Conservation (phyloP, 2,329 filamentous ascomycete genomes). For the Claviceps monticola region DNA sequence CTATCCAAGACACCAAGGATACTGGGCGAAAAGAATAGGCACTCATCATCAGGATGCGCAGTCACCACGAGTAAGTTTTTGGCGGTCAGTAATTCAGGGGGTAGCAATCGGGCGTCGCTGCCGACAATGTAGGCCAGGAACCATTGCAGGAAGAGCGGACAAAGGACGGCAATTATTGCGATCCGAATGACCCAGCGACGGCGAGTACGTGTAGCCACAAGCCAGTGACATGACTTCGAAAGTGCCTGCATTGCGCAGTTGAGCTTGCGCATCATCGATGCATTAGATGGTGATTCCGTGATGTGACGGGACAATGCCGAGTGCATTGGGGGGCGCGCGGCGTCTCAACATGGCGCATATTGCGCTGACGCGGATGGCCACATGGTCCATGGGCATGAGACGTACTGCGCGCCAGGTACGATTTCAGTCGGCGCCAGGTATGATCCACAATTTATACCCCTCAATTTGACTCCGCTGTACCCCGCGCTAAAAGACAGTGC, state of each 20-base stretch:
- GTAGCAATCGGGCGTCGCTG: constrained; percentile 21
- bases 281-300: not conserved
- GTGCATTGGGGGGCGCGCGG: not conserved
- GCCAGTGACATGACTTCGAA: constrained; percentile 7
- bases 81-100: constrained; percentile 18
- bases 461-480: no score
- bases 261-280: constrained; percentile 4
- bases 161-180: constrained; percentile 5
- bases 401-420: no score
- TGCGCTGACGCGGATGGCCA: no score
- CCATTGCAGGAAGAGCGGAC: constrained; percentile 21
- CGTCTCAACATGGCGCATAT: no score
- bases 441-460: no score
- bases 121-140: constrained; percentile 22
- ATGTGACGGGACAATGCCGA: not conserved
- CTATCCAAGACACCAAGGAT: constrained; percentile 18
- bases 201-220: constrained; percentile 9
- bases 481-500: no score
- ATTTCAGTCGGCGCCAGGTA: no score
- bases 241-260: constrained; percentile 4
- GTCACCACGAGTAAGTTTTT: constrained; percentile 24
- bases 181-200: constrained; percentile 9
- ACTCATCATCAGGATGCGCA: constrained; percentile 27
- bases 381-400: no score
- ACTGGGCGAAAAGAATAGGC: constrained; percentile 19